Conservation (phyloP, 768 basidiomycete species). For the Boletus rubropictus region DNA sequence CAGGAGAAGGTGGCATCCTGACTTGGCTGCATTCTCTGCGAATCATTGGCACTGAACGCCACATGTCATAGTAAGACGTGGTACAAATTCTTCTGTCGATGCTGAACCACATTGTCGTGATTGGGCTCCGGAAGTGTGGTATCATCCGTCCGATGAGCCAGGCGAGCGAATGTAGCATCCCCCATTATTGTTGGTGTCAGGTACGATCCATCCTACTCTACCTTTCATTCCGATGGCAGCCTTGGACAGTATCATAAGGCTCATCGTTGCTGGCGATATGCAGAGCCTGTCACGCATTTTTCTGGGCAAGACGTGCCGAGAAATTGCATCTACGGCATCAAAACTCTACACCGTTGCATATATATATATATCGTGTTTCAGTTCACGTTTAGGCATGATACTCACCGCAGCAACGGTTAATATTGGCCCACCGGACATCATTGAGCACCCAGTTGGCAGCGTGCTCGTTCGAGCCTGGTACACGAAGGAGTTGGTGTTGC, state of each 20-base stretch:
- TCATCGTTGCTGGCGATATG: not conserved
- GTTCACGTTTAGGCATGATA: not conserved
- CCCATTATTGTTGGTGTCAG: not conserved
- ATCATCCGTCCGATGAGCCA: not conserved
- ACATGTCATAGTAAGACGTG: no score
- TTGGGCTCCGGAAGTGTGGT: not conserved
- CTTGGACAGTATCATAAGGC: not conserved
- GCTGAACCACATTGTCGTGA: not conserved
- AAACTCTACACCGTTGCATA: not conserved
- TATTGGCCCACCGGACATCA: constrained; percentile 45
- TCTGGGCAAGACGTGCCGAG: not conserved
- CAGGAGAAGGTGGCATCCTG: no score
- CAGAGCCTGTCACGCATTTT: not conserved
- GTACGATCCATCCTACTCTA: not conserved
- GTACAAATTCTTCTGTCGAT: no score
- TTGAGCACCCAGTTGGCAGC: constrained; percentile 42
- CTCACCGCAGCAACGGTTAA: constrained; percentile 17
- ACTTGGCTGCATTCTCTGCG: no score
- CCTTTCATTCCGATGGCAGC: not conserved
- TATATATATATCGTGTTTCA: no score
- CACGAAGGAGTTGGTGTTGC: constrained; percentile 45
- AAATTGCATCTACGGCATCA: constrained; percentile 2
- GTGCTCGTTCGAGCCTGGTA: constrained; percentile 57
- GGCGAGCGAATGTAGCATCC: no score
- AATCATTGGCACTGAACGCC: no score